Conservation (phyloP, 371 early-diverging fungal genomes). For the Lichtheimia hyalospora region DNA sequence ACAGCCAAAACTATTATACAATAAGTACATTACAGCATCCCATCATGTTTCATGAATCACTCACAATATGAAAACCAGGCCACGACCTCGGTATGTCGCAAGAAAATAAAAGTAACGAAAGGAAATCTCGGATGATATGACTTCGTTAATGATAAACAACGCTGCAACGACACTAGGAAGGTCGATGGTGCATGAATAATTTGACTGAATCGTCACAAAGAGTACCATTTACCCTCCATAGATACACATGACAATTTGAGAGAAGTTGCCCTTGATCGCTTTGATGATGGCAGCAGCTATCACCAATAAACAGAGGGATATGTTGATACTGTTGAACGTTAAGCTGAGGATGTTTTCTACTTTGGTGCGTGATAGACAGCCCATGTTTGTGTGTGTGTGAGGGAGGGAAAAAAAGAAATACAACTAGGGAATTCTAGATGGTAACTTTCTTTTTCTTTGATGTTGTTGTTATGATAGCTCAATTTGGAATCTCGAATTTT, state of each 20-base stretch:
- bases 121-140: constrained; percentile 23
- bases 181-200: background rate
- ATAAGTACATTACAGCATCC: background rate
- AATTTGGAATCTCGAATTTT: constrained; percentile 3
- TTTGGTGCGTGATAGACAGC: constrained; percentile 42
- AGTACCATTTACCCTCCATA: constrained; percentile 36
- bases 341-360: constrained; percentile 40
- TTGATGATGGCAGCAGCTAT: constrained; percentile 35
- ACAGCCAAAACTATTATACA: constrained; percentile 38
- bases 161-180: constrained; percentile 33
- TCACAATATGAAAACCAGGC: constrained; percentile 45
- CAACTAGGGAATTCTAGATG: background rate
- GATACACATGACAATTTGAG: constrained; percentile 41
- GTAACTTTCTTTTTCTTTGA: background rate
- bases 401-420: background rate
- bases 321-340: constrained; percentile 36
- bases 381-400: constrained; percentile 1
- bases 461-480: constrained; percentile 9
- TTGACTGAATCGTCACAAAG: background rate
- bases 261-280: constrained; percentile 31
- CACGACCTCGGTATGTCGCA: constrained; percentile 35
- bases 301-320: constrained; percentile 30
- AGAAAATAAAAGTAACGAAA: constrained; percentile 33
- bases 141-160: constrained; percentile 34
- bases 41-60: background rate